Evolutionary conservation across 108 stramenopile genomes (phyloP).

Genomic region (Stephanodiscus triporus): DNA sequence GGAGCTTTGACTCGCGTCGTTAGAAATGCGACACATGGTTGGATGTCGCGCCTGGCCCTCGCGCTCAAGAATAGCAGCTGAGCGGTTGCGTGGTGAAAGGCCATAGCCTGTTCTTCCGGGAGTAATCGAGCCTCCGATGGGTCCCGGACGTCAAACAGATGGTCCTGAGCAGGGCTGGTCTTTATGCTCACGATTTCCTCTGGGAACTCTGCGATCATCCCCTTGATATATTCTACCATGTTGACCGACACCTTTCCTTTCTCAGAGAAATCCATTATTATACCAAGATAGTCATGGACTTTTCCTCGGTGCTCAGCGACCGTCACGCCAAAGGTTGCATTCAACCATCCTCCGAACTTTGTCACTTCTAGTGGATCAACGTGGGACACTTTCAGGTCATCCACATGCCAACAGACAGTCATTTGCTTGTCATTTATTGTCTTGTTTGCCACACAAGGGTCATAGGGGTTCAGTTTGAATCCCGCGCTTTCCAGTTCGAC

Average conservation of each 20-base stretch:
- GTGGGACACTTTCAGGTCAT: too few relatives aligned
- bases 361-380: conserved; percentile 6
- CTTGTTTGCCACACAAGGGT: too few relatives aligned
- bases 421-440: too few relatives aligned
- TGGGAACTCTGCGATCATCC: too few relatives aligned
- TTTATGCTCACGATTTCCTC: not conserved
- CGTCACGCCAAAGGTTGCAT: not conserved
- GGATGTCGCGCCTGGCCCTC: not conserved
- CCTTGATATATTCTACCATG: conserved; percentile 20
- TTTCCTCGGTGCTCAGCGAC: conserved; percentile 24
- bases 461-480: too few relatives aligned
- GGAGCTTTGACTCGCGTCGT: not conserved
- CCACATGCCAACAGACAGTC: too few relatives aligned
- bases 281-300: conserved; percentile 48
- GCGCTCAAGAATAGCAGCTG: too few relatives aligned
- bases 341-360: not conserved
- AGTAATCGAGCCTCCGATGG: not conserved
- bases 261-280: conserved; percentile 35
- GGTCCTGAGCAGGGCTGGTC: not conserved
- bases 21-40: conserved; percentile 10
- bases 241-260: not conserved
- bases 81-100: not conserved
- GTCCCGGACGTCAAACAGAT: conserved; percentile 11
- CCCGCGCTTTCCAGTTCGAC: too few relatives aligned
- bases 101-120: conserved; percentile 1